A percentile compares a stretch with the other conserved stretches of the same genome.
phyloP scores from a whole-genome alignment of 148 eudicot genomes.

The Rhododendron simsii region DNA sequence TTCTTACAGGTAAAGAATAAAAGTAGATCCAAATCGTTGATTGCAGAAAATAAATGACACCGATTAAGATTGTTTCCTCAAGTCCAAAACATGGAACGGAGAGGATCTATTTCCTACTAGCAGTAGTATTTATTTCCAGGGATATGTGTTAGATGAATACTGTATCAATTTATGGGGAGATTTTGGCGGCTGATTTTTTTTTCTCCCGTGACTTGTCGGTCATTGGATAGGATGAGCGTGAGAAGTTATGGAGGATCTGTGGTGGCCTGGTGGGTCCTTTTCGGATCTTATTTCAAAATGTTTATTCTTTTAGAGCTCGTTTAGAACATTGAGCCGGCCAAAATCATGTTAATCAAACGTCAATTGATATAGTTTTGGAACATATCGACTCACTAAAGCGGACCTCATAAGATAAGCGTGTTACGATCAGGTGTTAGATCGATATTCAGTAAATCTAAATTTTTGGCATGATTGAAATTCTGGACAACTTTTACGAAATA shows the following conservation, averaged over 20 bases:
- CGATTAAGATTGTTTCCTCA: too few relatives aligned
- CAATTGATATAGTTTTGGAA: not conserved
- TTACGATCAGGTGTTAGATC: too few relatives aligned
- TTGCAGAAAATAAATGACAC: too few relatives aligned
- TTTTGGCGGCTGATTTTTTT: not conserved
- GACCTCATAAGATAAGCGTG: not conserved
- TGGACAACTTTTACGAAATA: too few relatives aligned
- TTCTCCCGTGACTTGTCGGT: not conserved
- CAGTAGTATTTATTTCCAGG: not conserved
- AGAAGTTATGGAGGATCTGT: not conserved
- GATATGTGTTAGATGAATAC: not conserved
- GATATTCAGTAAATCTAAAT: too few relatives aligned
- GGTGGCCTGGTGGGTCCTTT: too few relatives aligned
- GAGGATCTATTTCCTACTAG: not conserved
- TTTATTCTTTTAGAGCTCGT: too few relatives aligned
- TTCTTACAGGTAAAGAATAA: too few relatives aligned
- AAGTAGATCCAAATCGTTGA: too few relatives aligned
- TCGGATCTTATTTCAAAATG: not conserved
- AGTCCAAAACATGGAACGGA: not conserved
- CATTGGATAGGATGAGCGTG: not conserved
- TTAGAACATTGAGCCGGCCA: too few relatives aligned
- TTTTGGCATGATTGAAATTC: not conserved
- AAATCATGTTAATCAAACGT: too few relatives aligned
- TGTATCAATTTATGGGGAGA: not conserved
- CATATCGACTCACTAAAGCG: not conserved